Conservation (phyloP, 2,329 filamentous ascomycete genomes). For the Trichoderma sp. region DNA sequence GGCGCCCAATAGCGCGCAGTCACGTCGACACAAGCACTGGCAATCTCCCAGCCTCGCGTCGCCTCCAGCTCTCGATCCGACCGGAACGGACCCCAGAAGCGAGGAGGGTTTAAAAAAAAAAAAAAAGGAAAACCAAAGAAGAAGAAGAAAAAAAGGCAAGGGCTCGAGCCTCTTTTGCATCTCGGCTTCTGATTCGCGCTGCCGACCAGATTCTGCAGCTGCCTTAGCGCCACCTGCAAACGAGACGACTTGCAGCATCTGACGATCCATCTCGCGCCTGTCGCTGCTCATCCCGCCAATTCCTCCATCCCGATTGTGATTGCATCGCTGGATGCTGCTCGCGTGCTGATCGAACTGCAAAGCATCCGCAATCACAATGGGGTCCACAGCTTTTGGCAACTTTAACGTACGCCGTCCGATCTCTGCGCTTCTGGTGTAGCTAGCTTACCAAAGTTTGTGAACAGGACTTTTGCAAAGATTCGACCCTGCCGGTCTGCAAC, state of each 20-base stretch:
- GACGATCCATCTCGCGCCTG: neutral
- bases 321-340: slow-evolving; percentile 10
- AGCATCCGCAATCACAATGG: slow-evolving; percentile 44
- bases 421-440: slow-evolving; percentile 12
- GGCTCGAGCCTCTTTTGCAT: slow-evolving; percentile 5
- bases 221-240: slow-evolving; percentile 11
- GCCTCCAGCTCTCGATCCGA: slow-evolving; percentile 7
- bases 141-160: neutral
- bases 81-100: neutral
- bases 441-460: slow-evolving; percentile 27
- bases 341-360: neutral
- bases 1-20: neutral
- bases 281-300: neutral
- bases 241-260: slow-evolving; percentile 9
- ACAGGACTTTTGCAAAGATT: slow-evolving; percentile 79
- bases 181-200: neutral
- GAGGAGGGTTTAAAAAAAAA: too few species aligned
- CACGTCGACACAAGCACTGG: slow-evolving; percentile 4
- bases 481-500: slow-evolving; percentile 80
- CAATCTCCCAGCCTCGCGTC: neutral
- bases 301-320: slow-evolving; percentile 8
- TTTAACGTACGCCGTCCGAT: slow-evolving; percentile 47
- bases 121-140: neutral
- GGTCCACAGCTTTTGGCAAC: slow-evolving; percentile 59
- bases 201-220: slow-evolving; percentile 10